Conservation (phyloP, 305 asterid species). For the Fraxinus latifolia region DNA sequence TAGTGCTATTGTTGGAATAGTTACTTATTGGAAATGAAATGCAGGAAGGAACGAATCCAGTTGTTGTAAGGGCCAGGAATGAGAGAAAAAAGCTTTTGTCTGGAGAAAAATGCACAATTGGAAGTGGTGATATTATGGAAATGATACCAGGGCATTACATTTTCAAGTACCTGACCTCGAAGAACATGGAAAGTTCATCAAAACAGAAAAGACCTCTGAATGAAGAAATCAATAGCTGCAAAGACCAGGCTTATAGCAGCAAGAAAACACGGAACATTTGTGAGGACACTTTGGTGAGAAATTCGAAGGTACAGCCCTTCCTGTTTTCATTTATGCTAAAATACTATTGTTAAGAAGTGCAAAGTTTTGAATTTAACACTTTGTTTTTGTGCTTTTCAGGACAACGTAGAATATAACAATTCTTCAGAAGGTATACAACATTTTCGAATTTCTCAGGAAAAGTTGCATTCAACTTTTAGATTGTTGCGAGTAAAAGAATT, state of each 20-base stretch:
- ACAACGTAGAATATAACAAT: conserved; percentile 21
- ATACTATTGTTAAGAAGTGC: neutral
- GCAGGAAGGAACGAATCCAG: conserved; percentile 89
- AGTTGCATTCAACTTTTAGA: conserved; percentile 56
- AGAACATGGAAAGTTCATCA: conserved; percentile 28
- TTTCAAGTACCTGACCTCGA: conserved; percentile 50
- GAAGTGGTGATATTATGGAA: conserved; percentile 69
- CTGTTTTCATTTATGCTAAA: neutral
- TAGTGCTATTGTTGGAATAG: neutral
- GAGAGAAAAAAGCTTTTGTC: conserved; percentile 71
- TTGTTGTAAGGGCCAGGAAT: conserved; percentile 57
- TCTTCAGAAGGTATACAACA: conserved; percentile 46
- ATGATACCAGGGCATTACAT: conserved; percentile 84
- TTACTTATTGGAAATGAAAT: conserved; percentile 26
- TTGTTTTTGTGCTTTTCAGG: conserved; percentile 29
- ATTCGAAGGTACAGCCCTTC: conserved; percentile 31
- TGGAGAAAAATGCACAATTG: conserved; percentile 58
- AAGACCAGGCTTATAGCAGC: conserved; percentile 32
- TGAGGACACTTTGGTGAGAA: conserved; percentile 31
- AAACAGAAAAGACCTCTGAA: conserved; percentile 50
- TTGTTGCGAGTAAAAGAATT: conserved; percentile 73
- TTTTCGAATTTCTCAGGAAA: conserved; percentile 53
- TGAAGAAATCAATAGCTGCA: conserved; percentile 41
- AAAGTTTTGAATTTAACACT: conserved; percentile 6
- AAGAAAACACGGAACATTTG: conserved; percentile 50